Evolutionary conservation across 2,329 filamentous ascomycete genomes (phyloP).

Genomic region (Colletotrichum sp.): DNA sequence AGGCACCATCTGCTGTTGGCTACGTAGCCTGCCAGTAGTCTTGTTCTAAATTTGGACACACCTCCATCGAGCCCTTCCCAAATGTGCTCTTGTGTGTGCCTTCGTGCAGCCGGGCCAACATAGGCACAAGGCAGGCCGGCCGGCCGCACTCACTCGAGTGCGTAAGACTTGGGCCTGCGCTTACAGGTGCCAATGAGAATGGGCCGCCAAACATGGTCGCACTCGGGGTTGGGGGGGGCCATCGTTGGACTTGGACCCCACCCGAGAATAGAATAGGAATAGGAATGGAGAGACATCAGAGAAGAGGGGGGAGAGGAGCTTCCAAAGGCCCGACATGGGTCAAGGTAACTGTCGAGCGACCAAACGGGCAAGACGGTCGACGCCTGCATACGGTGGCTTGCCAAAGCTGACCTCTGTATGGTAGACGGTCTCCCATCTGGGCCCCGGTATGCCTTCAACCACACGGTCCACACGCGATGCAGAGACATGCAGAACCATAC

Average conservation of each 20-base stretch:
- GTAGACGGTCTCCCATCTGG: background rate
- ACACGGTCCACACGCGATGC: slow-evolving; percentile 24
- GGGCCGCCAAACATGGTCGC: slow-evolving; percentile 25
- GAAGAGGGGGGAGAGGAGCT: background rate
- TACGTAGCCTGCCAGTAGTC: slow-evolving; percentile 14
- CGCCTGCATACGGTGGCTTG: slow-evolving; percentile 26
- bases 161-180: slow-evolving; percentile 38
- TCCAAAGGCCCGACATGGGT: slow-evolving; percentile 29
- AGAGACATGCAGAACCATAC: slow-evolving; percentile 17
- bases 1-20: slow-evolving; percentile 12
- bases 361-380: slow-evolving; percentile 34
- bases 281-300: slow-evolving; percentile 6
- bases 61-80: background rate
- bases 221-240: slow-evolving; percentile 23
- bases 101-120: slow-evolving; percentile 3
- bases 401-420: slow-evolving; percentile 13
- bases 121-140: slow-evolving; percentile 16
- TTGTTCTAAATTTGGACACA: slow-evolving; percentile 24
- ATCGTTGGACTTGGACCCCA: slow-evolving; percentile 6
- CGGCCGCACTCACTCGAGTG: slow-evolving; percentile 15
- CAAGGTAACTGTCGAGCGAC: slow-evolving; percentile 31
- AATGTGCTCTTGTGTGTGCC: background rate
- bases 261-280: slow-evolving; percentile 22
- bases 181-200: slow-evolving; percentile 52
- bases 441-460: slow-evolving; percentile 20